Percentiles rank a stretch among this genome's conserved stretches.
Evolutionary conservation across 1,284 basidiomycete species (phyloP).

Genomic region (Termitomyces sp.): DNA sequence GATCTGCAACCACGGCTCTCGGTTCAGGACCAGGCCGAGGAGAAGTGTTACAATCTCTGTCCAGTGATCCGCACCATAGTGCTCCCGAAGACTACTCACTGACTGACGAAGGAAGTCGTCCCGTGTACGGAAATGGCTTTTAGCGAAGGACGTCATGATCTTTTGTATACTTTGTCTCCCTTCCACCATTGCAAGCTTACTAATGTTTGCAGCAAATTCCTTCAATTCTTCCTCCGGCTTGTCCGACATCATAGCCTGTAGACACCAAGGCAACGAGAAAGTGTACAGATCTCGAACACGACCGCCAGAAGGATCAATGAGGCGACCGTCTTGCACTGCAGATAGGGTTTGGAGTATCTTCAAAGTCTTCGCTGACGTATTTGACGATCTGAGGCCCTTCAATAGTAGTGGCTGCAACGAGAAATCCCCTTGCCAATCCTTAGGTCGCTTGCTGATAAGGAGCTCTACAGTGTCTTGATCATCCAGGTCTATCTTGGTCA

Average conservation of each 20-base stretch:
- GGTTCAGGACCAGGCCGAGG: conserved; percentile 83
- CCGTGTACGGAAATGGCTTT: conserved; percentile 84
- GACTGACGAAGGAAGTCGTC: conserved; percentile 94
- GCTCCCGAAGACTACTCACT: conserved; percentile 77
- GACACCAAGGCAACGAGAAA: conserved; percentile 83
- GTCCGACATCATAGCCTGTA: conserved; percentile 73
- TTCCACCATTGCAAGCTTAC: conserved; percentile 66
- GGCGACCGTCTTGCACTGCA: conserved; percentile 54
- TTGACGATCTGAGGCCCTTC: conserved; percentile 77
- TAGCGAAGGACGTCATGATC: conserved; percentile 87
- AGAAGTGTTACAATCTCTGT: conserved; percentile 77
- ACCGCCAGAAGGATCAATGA: conserved; percentile 71
- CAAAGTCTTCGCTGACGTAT: conserved; percentile 67
- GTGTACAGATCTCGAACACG: conserved; percentile 84
- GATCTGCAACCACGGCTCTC: conserved; percentile 77
- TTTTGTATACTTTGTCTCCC: conserved; percentile 74
- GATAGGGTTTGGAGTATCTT: conserved; percentile 65
- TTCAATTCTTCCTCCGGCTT: conserved; percentile 57
- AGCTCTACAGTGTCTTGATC: conserved; percentile 59
- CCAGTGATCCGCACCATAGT: conserved; percentile 70
- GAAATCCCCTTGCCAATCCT: conserved; percentile 66
- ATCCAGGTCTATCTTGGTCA: conserved; percentile 73
- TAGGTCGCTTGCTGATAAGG: conserved; percentile 65
- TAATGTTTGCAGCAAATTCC: conserved; percentile 74
- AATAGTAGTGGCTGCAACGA: conserved; percentile 76